These are phyloP conservation scores for Acaromyces ingoldii DNA, from an alignment of 1,284 basidiomycete genomes.

Conservation along the genomic window DNA sequence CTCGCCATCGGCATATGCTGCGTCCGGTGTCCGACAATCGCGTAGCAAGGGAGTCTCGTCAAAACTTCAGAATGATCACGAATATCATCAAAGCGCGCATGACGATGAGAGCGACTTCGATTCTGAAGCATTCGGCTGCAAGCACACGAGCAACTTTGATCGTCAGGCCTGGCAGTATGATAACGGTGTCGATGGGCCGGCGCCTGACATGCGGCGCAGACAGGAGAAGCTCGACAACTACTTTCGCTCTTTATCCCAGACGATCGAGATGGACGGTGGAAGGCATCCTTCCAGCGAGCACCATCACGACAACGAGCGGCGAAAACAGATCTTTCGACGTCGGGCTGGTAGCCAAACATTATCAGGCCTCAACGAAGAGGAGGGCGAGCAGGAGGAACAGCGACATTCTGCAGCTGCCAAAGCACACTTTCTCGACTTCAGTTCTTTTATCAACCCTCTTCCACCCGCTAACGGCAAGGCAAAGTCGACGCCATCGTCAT, in stretches of 20 bases:
- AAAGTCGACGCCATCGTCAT: not conserved
- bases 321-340: not conserved
- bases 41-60: not conserved
- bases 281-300: not conserved
- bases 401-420: not conserved
- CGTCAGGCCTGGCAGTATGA: not conserved
- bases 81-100: not conserved
- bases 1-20: not conserved
- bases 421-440: constrained; percentile 7
- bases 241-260: not conserved
- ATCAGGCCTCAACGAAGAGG: not conserved
- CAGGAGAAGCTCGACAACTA: not conserved
- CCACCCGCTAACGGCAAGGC: not conserved
- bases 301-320: not conserved
- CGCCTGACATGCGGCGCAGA: not conserved
- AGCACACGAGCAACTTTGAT: not conserved
- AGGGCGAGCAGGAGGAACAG: not conserved
- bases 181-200: not conserved
- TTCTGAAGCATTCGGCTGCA: not conserved
- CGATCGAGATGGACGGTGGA: constrained; percentile 1
- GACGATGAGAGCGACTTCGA: not conserved
- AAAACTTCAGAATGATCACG: too few relatives aligned
- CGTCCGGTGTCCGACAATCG: not conserved
- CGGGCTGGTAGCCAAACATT: not conserved
- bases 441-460: constrained; percentile 1